Base-by-base conservation (phyloP, 1,284 basidiomycete genomes). In the Naganishia albida region DNA sequence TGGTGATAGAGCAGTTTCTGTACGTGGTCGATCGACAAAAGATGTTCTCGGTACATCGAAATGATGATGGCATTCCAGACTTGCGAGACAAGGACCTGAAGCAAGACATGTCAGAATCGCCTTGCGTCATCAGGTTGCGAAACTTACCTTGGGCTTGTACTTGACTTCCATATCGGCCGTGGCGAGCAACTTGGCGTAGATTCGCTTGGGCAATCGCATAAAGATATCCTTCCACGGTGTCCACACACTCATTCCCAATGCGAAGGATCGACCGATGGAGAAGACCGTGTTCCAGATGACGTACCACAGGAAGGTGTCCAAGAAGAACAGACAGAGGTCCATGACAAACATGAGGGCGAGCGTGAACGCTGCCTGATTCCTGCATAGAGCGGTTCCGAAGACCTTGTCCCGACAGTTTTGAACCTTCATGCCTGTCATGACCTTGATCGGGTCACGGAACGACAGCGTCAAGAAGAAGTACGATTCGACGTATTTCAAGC, bases 51-150 rank as follows among this genome's bases (percentile, higher is more conserved):
- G 79, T 96, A 97, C 93, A 97, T 97, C n/a, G 93, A 96, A 70
- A 97, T 96, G 80, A 97, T 95, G 80, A 97, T 87, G 43, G 93
- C 93, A 77, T 97, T 97, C 93, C 93, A 96, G 67, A 96, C 91
- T 80, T 97, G 93, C 25, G 92, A 95, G 40, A 97, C 93, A 40
- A 97, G 83, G 39, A 97, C 93, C 57, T 60, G 34, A 34, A 23
- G 16, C 89, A 90, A 69, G 13, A 49, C 7, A 60, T 10, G 15
- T 49, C n/a, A n/a, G 25, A 44, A 13, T 4, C 13, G 25, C 18
- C 38, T 26, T 38, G 23, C 56, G 42, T 23, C 18, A 34, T 48
- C 46, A 12, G 20, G 7, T 3, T 39, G 18, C 3, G 34, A 25
- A 73, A 82, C 10, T 66, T 89, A 90, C 57, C 87, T 96, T 97